phyloP scores from a whole-genome alignment of 495 filamentous ascomycete species.

The Usnea hakonensis region DNA sequence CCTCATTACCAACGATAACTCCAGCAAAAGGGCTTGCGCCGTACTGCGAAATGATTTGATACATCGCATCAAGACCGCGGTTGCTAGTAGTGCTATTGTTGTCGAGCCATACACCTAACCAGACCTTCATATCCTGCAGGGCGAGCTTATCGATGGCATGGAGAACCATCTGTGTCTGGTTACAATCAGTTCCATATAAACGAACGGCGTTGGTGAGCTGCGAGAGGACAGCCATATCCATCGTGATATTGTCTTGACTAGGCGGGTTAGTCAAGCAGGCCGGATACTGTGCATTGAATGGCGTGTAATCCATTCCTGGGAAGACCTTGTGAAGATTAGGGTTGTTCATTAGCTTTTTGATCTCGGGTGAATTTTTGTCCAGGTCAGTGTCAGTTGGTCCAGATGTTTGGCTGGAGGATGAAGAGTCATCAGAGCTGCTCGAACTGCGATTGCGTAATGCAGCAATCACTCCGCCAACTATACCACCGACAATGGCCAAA shows the following conservation, averaged over 20 bases:
- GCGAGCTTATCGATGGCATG: conserved; percentile 69
- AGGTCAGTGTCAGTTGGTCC: conserved; percentile 56
- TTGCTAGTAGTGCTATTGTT: conserved; percentile 73
- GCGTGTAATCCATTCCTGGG: conserved; percentile 94
- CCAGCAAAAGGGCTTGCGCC: conserved; percentile 64
- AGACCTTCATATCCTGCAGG: conserved; percentile 76
- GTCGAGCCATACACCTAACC: conserved; percentile 94
- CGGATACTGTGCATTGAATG: conserved; percentile 83
- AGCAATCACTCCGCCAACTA: conserved; percentile 73
- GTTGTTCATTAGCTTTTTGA: conserved; percentile 76
- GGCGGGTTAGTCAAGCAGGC: conserved; percentile 71
- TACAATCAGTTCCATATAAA: conserved; percentile 95
- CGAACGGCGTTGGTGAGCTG: conserved; percentile 86
- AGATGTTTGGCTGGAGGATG: conserved; percentile 21
- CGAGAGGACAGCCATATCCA: conserved; percentile 83
- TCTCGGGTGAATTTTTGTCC: conserved; percentile 65
- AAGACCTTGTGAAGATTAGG: conserved; percentile 81
- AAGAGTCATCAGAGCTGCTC: conserved; percentile 20
- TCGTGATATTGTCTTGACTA: conserved; percentile 87
- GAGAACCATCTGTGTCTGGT: conserved; percentile 92
- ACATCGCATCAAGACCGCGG: conserved; percentile 75
- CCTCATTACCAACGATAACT: conserved; percentile 90
- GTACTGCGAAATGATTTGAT: conserved; percentile 64
- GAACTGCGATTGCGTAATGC: conserved; percentile 36
- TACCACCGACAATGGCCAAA: conserved; percentile 57